Evolutionary conservation across 768 basidiomycete species (phyloP), one percentile per base, ranked within the genome.

Genomic region (Termitomyces sp.): DNA sequence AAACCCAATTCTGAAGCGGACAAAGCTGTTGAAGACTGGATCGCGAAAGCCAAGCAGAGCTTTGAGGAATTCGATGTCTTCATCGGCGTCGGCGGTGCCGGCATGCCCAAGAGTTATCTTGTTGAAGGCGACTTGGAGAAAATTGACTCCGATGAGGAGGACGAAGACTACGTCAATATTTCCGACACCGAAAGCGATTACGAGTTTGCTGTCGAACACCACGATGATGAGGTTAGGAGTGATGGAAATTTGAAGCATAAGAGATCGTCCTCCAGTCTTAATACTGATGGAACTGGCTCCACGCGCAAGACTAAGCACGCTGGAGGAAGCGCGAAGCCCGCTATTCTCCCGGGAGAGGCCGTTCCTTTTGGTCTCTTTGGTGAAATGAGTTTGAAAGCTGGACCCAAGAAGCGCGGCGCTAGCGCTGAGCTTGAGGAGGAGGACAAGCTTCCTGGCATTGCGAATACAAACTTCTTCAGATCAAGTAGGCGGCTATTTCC

Each of bases 331-430:
- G 68, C 75, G 39, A 86, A 81, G 67, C 81, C 83, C 20, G 83
- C 82, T 38, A 81, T 81, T 59, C 72, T 91, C 18, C 89, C 89
- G 2, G 81, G 75, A 45, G 83, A 80, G 59, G 87, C 86, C 0
- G 78, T 82, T 24, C 90, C 91, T 8, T 88, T 87, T 68, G 91
- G 91, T n/a, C 70, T 93, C 61, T 88, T 93, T 73, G 88, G 87
- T n/a, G 78, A 80, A 7, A 73, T 92, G 63, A 78, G 79, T 54
- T 72, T 90, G 65, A 81, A 78, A 69, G 79, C 76, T 67, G 66
- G 69, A 50, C 66, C 74, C 60, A 72, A 76, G 59, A 67, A 55
- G 49, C 58, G 75, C 63, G 71, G 72, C 6, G 68, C 69, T 56
- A 73, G 79, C 66, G 73, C 74, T 58, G 70, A 79, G 61, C 71